Evolutionary conservation across 1,139 yeast species (phyloP).

Genomic region (Pichia sp.): DNA sequence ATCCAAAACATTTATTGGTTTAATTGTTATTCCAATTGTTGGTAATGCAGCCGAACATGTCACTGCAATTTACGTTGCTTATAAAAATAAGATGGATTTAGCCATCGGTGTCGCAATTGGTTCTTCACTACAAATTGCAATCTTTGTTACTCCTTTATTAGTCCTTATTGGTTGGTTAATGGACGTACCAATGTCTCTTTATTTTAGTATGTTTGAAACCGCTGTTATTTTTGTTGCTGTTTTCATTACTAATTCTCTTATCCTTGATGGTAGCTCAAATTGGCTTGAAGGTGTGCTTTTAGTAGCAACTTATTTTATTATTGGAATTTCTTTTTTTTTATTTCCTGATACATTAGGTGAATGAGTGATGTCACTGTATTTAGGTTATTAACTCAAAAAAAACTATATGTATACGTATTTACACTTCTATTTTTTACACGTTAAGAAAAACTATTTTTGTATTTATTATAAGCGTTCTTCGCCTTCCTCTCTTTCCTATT

Average conservation of each 20-base stretch:
- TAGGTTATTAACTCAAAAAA: slow-evolving; percentile 1
- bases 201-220: slow-evolving; percentile 89
- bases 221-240: slow-evolving; percentile 84
- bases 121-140: slow-evolving; percentile 90
- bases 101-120: slow-evolving; percentile 98
- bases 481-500: not conserved
- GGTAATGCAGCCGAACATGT: slow-evolving; percentile 99
- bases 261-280: slow-evolving; percentile 89
- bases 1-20: slow-evolving; percentile 91
- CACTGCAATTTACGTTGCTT: slow-evolving; percentile 90
- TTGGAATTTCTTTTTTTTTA: slow-evolving; percentile 83
- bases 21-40: slow-evolving; percentile 88
- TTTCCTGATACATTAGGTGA: slow-evolving; percentile 48
- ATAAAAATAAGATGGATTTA: slow-evolving; percentile 94
- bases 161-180: slow-evolving; percentile 88
- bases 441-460: too few relatives aligned
- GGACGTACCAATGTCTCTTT: slow-evolving; percentile 87
- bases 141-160: slow-evolving; percentile 91
- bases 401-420: not conserved
- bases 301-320: slow-evolving; percentile 73
- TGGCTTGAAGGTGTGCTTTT: slow-evolving; percentile 97
- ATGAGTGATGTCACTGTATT: slow-evolving; percentile 1
- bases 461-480: too few relatives aligned
- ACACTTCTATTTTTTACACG: too few relatives aligned
- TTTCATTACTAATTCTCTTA: slow-evolving; percentile 77